phyloP scores from a whole-genome alignment of 2,329 filamentous ascomycete species.

The Cladophialophora psammophila region DNA sequence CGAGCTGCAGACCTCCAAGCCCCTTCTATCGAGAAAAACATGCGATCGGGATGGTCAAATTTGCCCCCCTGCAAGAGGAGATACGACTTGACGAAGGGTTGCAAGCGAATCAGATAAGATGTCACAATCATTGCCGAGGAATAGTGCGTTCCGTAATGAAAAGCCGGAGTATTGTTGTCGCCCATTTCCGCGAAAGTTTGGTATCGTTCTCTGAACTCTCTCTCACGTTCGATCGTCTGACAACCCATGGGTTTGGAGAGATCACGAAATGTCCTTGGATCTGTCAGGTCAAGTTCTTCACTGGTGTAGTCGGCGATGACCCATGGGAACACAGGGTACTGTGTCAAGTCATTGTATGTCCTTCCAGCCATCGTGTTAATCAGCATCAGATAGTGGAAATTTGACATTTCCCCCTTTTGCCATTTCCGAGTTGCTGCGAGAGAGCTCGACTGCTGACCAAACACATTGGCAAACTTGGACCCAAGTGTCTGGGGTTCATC shows the following conservation, averaged over 20 bases:
- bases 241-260: conserved; percentile 96
- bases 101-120: conserved; percentile 91
- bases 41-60: conserved; percentile 92
- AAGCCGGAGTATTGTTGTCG: conserved; percentile 75
- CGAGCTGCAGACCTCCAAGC: conserved; percentile 90
- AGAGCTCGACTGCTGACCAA: conserved; percentile 79
- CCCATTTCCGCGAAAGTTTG: conserved; percentile 89
- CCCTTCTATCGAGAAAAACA: conserved; percentile 92
- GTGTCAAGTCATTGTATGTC: conserved; percentile 97
- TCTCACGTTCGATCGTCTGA: conserved; percentile 77
- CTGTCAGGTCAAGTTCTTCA: conserved; percentile 83
- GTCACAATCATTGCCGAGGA: conserved; percentile 99
- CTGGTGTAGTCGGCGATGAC: conserved; percentile 95
- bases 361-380: conserved; percentile 96
- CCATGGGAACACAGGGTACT: conserved; percentile 98
- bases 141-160: conserved; percentile 98
- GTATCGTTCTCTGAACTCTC: conserved; percentile 83
- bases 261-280: conserved; percentile 87
- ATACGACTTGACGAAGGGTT: conserved; percentile 96
- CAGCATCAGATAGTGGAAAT: conserved; percentile 98
- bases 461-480: conserved; percentile 89
- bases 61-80: conserved; percentile 91
- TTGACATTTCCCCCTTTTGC: conserved; percentile 94
- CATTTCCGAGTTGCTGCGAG: conserved; percentile 88
- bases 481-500: conserved; percentile 74